Evolutionary conservation across 768 basidiomycete species (phyloP).

Genomic region (Lentinus tigrinus): DNA sequence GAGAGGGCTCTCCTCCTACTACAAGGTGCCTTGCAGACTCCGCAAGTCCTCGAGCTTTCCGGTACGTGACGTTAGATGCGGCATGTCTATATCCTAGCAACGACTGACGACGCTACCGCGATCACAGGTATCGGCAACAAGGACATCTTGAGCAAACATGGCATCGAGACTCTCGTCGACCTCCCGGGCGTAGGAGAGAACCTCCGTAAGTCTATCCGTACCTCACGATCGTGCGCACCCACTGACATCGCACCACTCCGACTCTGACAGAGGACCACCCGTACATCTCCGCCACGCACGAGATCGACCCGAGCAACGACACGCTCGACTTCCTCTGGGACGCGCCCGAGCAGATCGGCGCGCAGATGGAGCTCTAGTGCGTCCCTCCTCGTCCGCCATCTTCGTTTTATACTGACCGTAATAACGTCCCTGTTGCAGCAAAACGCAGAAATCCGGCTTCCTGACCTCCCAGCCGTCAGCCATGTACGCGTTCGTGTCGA

Average conservation of each 20-base stretch:
- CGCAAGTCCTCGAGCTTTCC: slow-evolving; percentile 6
- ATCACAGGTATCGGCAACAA: not conserved
- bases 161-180: not conserved
- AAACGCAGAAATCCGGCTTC: not conserved
- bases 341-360: not conserved
- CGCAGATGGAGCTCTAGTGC: not conserved
- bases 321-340: slow-evolving; percentile 5
- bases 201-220: not conserved
- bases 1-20: not conserved
- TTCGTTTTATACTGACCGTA: too few species aligned
- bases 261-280: slow-evolving; percentile 1
- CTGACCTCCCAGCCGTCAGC: not conserved
- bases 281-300: not conserved
- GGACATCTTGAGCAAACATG: not conserved
- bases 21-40: slow-evolving; percentile 1
- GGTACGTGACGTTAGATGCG: not conserved
- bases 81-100: not conserved
- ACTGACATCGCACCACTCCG: not conserved
- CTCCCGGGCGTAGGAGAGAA: slow-evolving; percentile 7
- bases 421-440: not conserved
- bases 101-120: too few species aligned
- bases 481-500: not conserved
- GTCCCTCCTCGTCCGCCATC: not conserved
- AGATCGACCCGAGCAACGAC: not conserved
- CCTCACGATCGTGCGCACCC: not conserved